Conservation (phyloP, 2,329 filamentous ascomycete genomes). For the Hymenoscyphus albidus region DNA sequence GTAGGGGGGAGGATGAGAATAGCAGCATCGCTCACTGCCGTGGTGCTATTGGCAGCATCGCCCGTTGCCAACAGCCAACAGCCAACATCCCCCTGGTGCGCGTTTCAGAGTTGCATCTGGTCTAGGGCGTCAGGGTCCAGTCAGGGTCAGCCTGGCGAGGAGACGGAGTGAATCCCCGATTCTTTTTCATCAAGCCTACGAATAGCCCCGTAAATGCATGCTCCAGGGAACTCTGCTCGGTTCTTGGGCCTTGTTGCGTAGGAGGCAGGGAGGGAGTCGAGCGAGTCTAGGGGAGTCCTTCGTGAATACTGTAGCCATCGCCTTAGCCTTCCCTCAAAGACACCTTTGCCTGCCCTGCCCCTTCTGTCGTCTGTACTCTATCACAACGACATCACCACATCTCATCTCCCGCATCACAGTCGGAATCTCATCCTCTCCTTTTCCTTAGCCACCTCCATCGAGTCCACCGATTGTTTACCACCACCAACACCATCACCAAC, state of each 20-base stretch:
- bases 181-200: not conserved
- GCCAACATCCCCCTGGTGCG: not conserved
- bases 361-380: not conserved
- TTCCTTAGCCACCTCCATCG: not conserved
- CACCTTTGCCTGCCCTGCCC: slow-evolving; percentile 6
- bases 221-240: too few species aligned
- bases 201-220: not conserved
- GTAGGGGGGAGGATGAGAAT: too few species aligned
- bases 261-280: too few species aligned
- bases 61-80: not conserved
- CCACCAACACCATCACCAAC: not conserved
- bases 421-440: slow-evolving; percentile 7
- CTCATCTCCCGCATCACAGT: slow-evolving; percentile 5
- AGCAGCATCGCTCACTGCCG: too few species aligned
- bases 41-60: not conserved
- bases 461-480: not conserved
- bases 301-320: slow-evolving; percentile 2
- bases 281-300: too few species aligned
- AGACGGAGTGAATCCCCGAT: not conserved
- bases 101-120: not conserved
- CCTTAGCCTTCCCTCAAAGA: slow-evolving; percentile 5
- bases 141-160: not conserved
- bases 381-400: slow-evolving; percentile 6
- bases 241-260: too few species aligned
- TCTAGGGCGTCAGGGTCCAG: not conserved